Base-by-base conservation (phyloP, 1,284 basidiomycete genomes). In the Schizopora paradoxa region DNA sequence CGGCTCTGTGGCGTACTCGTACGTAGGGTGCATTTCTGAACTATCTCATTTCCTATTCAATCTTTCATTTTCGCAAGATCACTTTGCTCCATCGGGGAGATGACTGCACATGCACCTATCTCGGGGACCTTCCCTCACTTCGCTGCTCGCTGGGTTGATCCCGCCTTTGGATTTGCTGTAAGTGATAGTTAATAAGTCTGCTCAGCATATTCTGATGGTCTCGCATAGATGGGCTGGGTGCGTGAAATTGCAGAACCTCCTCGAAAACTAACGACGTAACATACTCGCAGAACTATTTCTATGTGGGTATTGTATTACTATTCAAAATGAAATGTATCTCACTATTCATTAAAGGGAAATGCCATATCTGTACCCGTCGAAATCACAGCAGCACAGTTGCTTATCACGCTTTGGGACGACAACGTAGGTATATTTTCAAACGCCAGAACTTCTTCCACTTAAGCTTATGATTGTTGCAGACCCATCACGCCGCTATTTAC, bases 331-430 rank as follows among this genome's bases (percentile, higher is more conserved):
- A 21, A n/a, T 23, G 11, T 19, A 32, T n/a, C 13, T 44, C 6
- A 32, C 26, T n/a, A 26, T 14, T 45, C 25, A 2, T 11, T 22
- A 19, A n/a, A 51, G 49, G 43, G 45, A 27, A 51, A 51, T 28
- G 49, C 49, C 14, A 47, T 47, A n/a, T 32, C 49, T 5, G 49
- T 51, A 10, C 49, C 49, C 22, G 49, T 51, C 19, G 49, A 51
- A 37, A 38, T 51, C 14, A 51, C 49, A n/a, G 49, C 49, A 8
- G 49, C 49, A n/a, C 49, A 51, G 27, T 77, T 91, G 43, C 64
- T 93, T 34, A 67, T 91, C 49, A 73, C 77, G 1, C 91, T 82
- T 66, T 92, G 90, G 90, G 85, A 89, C 60, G 40, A 56, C 7
- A 64, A 82, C 47, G 79, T 79, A 43, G 41, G 70, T 52, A n/a